Evolutionary conservation across 495 filamentous ascomycete species (phyloP), one percentile per base, ranked within the genome.

Genomic region (Neurospora africana): DNA sequence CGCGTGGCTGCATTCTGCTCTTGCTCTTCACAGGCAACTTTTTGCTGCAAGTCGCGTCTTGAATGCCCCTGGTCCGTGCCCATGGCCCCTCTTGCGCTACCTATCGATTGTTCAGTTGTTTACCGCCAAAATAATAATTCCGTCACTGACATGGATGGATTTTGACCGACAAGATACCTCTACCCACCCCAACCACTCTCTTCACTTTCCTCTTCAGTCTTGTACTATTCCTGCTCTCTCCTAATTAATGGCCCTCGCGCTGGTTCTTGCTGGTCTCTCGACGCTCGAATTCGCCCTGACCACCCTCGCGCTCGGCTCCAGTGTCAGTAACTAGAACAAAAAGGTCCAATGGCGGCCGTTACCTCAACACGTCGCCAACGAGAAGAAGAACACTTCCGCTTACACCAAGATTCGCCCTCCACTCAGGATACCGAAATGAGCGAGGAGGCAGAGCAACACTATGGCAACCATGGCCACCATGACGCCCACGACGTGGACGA

Each of bases 361-460:
- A 69, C 68, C 9, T 58, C 72, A 58, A 70, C 71, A 43, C 71
- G 72, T 36, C 76, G 75, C 70, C 73, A 70, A 8, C 76, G 73
- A 69, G 74, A 69, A 5, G 78, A 80, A 69, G 76, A 81, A 41
- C 73, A 79, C 5, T 84, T 85, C 70, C 75, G 75, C 5, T 84
- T 83, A 36, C 83, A 84, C 70, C 80, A 84, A 39, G 80, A 82
- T 74, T 76, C 74, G 1, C 76, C 78, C 4, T 79, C 79, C 2
- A 79, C 77, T 2, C 77, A 79, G n/a, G 82, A 82, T 6, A 79
- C 78, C 30, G 78, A 81, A 35, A 77, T 79, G 70, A 74, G 76
- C 41, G 80, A 79, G 36, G 81, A 81, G 13, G 81, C 71, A 78
- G 65, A 74, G 74, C 72, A 61, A 61, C 23, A 30, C 5, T 61